phyloP scores from a whole-genome alignment of 495 filamentous ascomycete species.

The Penicillium goetzii region DNA sequence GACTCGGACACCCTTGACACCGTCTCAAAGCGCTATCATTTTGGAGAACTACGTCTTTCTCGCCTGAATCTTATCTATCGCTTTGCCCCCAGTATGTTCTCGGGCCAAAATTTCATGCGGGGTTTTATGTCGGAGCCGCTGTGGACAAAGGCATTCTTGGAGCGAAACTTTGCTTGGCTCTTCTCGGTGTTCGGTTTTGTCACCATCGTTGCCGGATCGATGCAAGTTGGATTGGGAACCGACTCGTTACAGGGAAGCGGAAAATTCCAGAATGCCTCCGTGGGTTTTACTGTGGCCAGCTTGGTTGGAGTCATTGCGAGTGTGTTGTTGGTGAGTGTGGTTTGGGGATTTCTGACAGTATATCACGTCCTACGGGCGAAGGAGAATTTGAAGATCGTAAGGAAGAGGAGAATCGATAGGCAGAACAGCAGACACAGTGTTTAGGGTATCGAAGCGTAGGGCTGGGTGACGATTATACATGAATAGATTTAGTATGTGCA shows the following conservation, averaged over 20 bases:
- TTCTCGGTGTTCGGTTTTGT: constrained; percentile 16
- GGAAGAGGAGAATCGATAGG: constrained; percentile 1
- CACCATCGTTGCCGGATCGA: constrained; percentile 9
- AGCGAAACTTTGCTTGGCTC: constrained; percentile 15
- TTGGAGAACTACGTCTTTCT: constrained; percentile 15
- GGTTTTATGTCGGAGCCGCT: constrained; percentile 9
- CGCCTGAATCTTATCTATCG: constrained; percentile 17
- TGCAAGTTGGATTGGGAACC: constrained; percentile 17
- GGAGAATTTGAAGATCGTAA: constrained; percentile 9
- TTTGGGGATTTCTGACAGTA: constrained; percentile 10
- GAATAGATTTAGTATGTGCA: background rate
- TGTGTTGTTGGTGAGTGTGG: background rate
- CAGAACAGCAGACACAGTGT: constrained; percentile 2
- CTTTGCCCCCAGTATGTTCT: constrained; percentile 6
- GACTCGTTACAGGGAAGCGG: background rate
- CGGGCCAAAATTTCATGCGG: background rate
- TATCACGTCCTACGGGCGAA: constrained; percentile 13
- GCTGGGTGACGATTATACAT: background rate
- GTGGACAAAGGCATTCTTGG: constrained; percentile 11
- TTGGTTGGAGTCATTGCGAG: constrained; percentile 1
- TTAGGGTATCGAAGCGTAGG: background rate
- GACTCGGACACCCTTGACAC: constrained; percentile 6
- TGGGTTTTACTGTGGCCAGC: constrained; percentile 10
- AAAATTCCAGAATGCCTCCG: constrained; percentile 10
- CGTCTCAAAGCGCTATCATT: constrained; percentile 16